Base-by-base conservation (phyloP, 352 stramenopile species). In the Phytophthora litchii region DNA sequence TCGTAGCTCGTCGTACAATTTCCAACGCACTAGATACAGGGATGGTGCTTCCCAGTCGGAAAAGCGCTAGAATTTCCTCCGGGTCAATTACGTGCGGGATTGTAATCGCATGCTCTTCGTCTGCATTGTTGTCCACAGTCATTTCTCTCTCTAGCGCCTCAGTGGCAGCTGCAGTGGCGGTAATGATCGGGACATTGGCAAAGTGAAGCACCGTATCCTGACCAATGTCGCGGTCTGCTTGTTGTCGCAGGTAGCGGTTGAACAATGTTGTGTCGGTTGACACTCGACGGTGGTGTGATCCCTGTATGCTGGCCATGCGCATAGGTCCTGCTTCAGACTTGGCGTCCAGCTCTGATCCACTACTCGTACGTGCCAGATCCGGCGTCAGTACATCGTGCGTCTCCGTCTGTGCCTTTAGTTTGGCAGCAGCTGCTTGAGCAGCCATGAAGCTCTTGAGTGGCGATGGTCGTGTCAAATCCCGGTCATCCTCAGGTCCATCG, bases 231-330 rank as follows among this genome's bases (percentile, higher is more conserved):
- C 73, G 67, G 54, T 85, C 61, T 3, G 80, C 75, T 40, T 89
- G 73, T 55, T 88, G 73, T 3, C 72, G 73, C 54, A 90, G 46
- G 47, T 82, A 75, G 19, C 71, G 72, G 44, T 80, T 86, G 53
- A 89, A 89, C 50, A 80, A 74, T 14, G 78, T 84, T 50, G 79
- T 90, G 66, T 90, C 78, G 0, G 83, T 92, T 17, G 83, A 90
- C 35, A 92, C 67, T 23, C 82, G 78, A 13, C 82, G 80, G 54
- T 89, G 78, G 47, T 92, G 82, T 58, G 64, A 75, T 13, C 77
- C 73, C 32, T 91, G 82, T 1, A 73, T 61, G 11, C 61, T 76
- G 41, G 74, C 60, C 46, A 83, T 77, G 14, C 76, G 82, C 61
- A 89, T 69, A 16, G 82, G 76, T 0, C 70, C 78, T 0, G 80